Conservation (phyloP, 2,329 filamentous ascomycete species). For the Sclerotiophoma versabilis region DNA sequence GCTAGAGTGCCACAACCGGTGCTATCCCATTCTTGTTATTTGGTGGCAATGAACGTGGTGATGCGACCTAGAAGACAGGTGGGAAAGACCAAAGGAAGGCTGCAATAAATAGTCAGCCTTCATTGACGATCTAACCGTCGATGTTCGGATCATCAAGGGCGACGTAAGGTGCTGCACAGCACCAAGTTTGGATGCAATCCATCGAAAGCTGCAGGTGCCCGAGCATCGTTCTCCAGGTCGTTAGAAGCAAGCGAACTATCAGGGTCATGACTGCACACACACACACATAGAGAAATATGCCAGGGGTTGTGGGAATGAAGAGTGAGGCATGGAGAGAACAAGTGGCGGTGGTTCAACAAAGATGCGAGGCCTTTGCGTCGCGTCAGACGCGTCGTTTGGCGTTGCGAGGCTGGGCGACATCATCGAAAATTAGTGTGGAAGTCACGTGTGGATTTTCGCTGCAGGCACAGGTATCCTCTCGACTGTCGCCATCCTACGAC, state of each 20-base stretch:
- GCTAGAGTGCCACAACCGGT: neutral
- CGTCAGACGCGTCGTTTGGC: constrained; percentile 16
- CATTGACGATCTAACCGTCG: too few species aligned
- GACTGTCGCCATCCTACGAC: constrained; percentile 20
- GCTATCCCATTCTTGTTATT: neutral
- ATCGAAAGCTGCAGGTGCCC: neutral
- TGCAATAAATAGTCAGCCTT: too few species aligned
- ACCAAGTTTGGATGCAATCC: neutral
- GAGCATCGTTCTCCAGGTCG: constrained; percentile 3
- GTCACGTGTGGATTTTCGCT: constrained; percentile 13
- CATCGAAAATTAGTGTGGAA: constrained; percentile 15
- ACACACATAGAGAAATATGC: neutral
- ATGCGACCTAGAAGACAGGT: neutral
- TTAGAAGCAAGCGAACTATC: neutral
- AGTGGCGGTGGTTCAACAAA: neutral
- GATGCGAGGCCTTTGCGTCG: neutral
- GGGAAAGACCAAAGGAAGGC: neutral
- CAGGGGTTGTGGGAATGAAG: neutral
- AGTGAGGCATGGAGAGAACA: neutral
- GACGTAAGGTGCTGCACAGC: neutral
- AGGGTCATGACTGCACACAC: neutral
- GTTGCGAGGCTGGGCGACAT: constrained; percentile 15
- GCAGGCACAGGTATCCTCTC: constrained; percentile 15
- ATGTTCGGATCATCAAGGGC: neutral
- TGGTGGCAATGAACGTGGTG: neutral